Percentiles rank a stretch among this genome's conserved stretches.
These are phyloP conservation scores for Pythium phragmitis DNA, from an alignment of 352 stramenopile species.

Conservation along the genomic window DNA sequence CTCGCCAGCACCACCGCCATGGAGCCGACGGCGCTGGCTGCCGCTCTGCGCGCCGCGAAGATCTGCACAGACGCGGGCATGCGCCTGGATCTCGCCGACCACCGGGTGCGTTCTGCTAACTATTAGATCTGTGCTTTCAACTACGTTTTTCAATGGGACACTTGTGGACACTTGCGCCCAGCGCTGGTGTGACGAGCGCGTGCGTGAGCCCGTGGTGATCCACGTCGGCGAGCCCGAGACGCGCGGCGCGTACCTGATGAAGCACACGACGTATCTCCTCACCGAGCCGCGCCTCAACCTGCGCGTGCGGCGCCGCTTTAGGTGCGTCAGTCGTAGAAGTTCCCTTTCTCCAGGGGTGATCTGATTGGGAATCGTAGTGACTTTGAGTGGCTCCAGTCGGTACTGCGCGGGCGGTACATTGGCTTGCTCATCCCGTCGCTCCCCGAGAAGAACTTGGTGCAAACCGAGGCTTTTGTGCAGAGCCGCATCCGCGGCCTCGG, in stretches of 20 bases:
- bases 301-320: constrained; percentile 57
- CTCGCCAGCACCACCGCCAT: constrained; percentile 1
- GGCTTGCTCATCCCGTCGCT: constrained; percentile 66
- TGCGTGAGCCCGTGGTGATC: constrained; percentile 12
- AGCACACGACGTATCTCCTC: constrained; percentile 71
- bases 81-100: constrained; percentile 24
- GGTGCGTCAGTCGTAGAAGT: constrained; percentile 12
- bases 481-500: constrained; percentile 57
- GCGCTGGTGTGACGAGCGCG: constrained; percentile 24
- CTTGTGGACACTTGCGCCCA: constrained; percentile 1
- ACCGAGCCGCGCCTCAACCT: constrained; percentile 31
- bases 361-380: constrained; percentile 30
- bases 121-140: not conserved
- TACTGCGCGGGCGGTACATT: constrained; percentile 58
- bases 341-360: not conserved
- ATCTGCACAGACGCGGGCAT: constrained; percentile 32
- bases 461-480: constrained; percentile 54
- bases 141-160: no score
- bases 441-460: constrained; percentile 61
- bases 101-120: constrained; percentile 9
- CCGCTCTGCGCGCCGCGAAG: constrained; percentile 33
- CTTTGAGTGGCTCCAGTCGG: constrained; percentile 70
- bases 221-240: constrained; percentile 54
- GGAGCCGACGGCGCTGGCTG: constrained; percentile 15
- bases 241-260: constrained; percentile 62